phyloP scores from a whole-genome alignment of 768 basidiomycete genomes.

The Amanita fuliginea region DNA sequence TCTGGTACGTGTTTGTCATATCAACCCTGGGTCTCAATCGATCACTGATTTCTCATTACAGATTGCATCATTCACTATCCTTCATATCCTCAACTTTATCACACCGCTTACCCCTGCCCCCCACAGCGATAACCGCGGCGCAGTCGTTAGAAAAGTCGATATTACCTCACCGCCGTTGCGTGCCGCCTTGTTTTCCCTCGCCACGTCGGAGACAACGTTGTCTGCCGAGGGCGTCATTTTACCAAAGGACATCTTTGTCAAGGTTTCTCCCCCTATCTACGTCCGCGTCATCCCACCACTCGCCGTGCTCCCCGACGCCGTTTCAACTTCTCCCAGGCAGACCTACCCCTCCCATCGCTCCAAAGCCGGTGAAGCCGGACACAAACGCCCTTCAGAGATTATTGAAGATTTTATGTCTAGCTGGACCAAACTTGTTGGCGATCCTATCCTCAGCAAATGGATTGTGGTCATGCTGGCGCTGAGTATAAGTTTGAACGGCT shows the following conservation, averaged over 20 bases:
- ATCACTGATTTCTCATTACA: slow-evolving; percentile 13
- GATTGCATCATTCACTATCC: slow-evolving; percentile 83
- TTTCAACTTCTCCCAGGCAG: slow-evolving; percentile 10
- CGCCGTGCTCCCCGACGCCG: slow-evolving; percentile 6
- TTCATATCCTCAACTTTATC: slow-evolving; percentile 89
- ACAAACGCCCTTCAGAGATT: slow-evolving; percentile 31
- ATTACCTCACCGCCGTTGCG: slow-evolving; percentile 51
- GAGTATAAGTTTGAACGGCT: slow-evolving; percentile 86
- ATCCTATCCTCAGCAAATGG: slow-evolving; percentile 91
- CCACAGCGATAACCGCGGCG: slow-evolving; percentile 19
- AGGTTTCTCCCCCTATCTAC: slow-evolving; percentile 49
- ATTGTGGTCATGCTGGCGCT: slow-evolving; percentile 82
- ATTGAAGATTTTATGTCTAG: slow-evolving; percentile 82
- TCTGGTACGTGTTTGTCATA: slow-evolving; percentile 40
- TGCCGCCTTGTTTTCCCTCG: slow-evolving; percentile 46
- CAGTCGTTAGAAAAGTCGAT: slow-evolving; percentile 51
- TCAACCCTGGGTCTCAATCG: neutral
- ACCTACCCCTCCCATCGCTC: neutral
- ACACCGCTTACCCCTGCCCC: slow-evolving; percentile 71
- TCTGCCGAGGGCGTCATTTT: slow-evolving; percentile 6
- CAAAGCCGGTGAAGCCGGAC: slow-evolving; percentile 7
- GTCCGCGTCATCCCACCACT: slow-evolving; percentile 33
- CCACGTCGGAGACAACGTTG: slow-evolving; percentile 20
- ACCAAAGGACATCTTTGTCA: slow-evolving; percentile 37
- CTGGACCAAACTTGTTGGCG: slow-evolving; percentile 88